Base-by-base conservation (phyloP, 228 moss, liverwort and hornwort species). In the Sphagnum fallax region DNA sequence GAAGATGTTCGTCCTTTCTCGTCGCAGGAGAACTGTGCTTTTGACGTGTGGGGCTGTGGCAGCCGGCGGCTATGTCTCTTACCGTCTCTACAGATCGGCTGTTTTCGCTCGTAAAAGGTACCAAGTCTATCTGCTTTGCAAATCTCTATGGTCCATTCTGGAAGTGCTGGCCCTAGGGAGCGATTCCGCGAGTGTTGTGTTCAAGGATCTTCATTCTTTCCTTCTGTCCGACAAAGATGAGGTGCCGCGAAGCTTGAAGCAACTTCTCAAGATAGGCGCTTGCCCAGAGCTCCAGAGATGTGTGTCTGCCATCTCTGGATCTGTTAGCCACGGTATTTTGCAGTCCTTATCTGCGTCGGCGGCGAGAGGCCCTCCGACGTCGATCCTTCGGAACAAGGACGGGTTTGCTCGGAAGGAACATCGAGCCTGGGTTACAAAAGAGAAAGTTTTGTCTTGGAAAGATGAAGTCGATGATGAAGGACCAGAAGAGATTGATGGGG, bases 21-120 rank as follows among this genome's bases (percentile, higher is more conserved):
- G 89, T 58, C 93, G 87, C 70, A 85, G 80, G 73, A 92, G 89
- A 87, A 98, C 87, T 75, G 75, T 90, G 11, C 73, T 94, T 69
- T 81, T 98, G 65, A 87, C 83, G 10, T 98, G 94, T 70, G 87
- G 83, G 64, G 92, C 90, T 4, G 72, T 86, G 52, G 90, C 88
- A 67, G 87, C 83, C 2, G 90, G 92, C 16, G 90, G 98, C 9
- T 98, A 94, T 72, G 70, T 89, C 52, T 79, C 92, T 1, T 98
- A 98, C 67, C 82, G 84, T 9, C 48, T 98, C 0, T 98, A 88
- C 68, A 74, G 75, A 4, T 81, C 80, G 50, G 52, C 76, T 47
- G 52, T 69, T 8, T 73, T 84, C 12, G 70, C 77, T 5, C 82
- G 81, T 52, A 98, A 86, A 72, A 77, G 85, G 13, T 58, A 75